Evolutionary conservation across 495 filamentous ascomycete genomes (phyloP), one percentile per base, ranked within the genome.

Genomic region (Penicillium crystallinum): DNA sequence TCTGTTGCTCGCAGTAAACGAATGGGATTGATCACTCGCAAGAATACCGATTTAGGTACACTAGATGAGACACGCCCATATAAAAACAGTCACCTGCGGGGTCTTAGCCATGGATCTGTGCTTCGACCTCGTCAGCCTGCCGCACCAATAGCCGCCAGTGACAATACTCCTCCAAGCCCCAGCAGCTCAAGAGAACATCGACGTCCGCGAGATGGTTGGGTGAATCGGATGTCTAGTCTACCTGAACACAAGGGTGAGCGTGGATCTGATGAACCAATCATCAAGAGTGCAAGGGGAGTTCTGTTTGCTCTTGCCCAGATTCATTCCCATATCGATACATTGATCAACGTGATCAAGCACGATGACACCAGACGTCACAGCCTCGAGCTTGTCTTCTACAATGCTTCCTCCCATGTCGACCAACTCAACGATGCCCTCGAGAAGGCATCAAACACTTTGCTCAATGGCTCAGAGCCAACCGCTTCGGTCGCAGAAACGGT

Each of bases 221-320:
- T 90, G 17, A 82, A 89, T 35, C 79, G 88, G 25, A 79, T 96
- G 41, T 92, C 88, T 7, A 89, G 90, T 54, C 74, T 96, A 9
- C 91, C 90, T 4, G 90, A 92, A 65, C 79, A 88, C 52, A 88
- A 88, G 55, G 78, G 84, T 30, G 79, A 88, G 54, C 77, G 72
- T 21, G 66, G 71, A 37, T 71, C 75, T 0, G 77, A 74, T 14
- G 81, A 87, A 57, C 81, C 85, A 2, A 77, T 92, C 1, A 75
- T 91, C 27, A 86, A 91, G 64, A 83, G 84, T 31, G 89, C 89
- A 6, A 91, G 90, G 61, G 87, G 88, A n/a, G 85, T 97, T 18
- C 75, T 95, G 3, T 95, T 91, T 61, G 84, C 91, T 19, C 77
- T 96, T 35, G 85, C 86, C 53, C 88, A 91, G 58, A 77, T 93